Evolutionary conservation across 148 eudicot species (phyloP).

Genomic region (Amaranthus palmeri): DNA sequence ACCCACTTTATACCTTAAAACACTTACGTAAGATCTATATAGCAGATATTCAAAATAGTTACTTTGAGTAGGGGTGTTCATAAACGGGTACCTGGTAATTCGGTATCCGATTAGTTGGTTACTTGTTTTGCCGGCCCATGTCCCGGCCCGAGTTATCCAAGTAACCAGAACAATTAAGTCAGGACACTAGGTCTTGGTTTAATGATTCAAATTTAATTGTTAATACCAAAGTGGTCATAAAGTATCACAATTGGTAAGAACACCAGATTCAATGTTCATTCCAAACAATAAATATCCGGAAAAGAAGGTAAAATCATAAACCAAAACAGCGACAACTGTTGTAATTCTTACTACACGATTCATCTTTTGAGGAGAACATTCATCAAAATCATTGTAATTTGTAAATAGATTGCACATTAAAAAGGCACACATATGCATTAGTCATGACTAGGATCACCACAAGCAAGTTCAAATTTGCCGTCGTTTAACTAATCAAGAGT

Average conservation of each 20-base stretch:
- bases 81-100: no score
- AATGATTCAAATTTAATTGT: no score
- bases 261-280: conserved; percentile 70
- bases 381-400: conserved; percentile 88
- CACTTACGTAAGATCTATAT: no score
- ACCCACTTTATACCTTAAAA: no score
- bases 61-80: no score
- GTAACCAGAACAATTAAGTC: no score
- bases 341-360: conserved; percentile 76
- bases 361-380: conserved; percentile 74
- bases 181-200: no score
- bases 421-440: conserved; percentile 90
- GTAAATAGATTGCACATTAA: conserved; percentile 93
- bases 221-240: no score
- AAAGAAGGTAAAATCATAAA: conserved; percentile 76
- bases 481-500: conserved; percentile 79
- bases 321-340: conserved; percentile 56
- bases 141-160: no score
- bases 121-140: no score
- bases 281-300: conserved; percentile 88
- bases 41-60: no score
- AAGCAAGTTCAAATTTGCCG: conserved; percentile 75
- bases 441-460: conserved; percentile 95
- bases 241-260: conserved; percentile 79
- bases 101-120: no score